Percentiles rank a stretch among this genome's conserved stretches.
Evolutionary conservation across 306 rosid species (phyloP).

Genomic region (Oxytropis ochrocephala): DNA sequence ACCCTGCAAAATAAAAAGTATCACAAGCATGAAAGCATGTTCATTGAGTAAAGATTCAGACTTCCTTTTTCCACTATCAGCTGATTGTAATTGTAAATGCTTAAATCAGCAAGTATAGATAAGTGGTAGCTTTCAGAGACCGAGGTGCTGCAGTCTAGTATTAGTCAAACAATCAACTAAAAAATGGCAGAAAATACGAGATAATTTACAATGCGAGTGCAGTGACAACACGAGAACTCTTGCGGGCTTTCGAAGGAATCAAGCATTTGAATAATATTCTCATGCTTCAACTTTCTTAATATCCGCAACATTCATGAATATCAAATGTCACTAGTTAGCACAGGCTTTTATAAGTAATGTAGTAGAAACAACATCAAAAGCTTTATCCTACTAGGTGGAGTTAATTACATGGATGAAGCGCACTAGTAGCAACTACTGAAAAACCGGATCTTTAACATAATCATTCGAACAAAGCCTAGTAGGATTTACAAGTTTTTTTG

Average conservation of each 20-base stretch:
- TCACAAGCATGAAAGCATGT: slow-evolving; percentile 2
- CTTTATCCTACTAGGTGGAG: not conserved
- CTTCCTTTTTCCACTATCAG: not conserved
- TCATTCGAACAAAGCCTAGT: not conserved
- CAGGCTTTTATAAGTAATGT: not conserved
- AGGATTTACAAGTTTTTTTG: too few relatives aligned
- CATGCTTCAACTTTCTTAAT: slow-evolving; percentile 89
- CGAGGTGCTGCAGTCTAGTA: not conserved
- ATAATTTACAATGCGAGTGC: slow-evolving; percentile 75
- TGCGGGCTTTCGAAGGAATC: slow-evolving; percentile 97
- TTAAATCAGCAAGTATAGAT: not conserved
- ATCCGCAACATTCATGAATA: slow-evolving; percentile 50
- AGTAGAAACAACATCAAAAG: not conserved
- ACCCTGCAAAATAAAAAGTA: slow-evolving; percentile 48
- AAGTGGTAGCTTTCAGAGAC: slow-evolving; percentile 5
- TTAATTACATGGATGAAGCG: not conserved
- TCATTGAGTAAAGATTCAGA: slow-evolving; percentile 4
- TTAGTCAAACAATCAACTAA: not conserved
- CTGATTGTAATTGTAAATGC: not conserved
- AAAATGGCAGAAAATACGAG: slow-evolving; percentile 23
- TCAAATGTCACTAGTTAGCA: slow-evolving; percentile 7
- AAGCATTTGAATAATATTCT: slow-evolving; percentile 90
- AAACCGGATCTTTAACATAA: not conserved
- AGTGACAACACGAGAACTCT: slow-evolving; percentile 95
- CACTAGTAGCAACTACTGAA: not conserved